Percentiles rank a stretch among this genome's conserved stretches.
Conservation (phyloP, 2,329 filamentous ascomycete species). For the Aureobasidium zeae region DNA sequence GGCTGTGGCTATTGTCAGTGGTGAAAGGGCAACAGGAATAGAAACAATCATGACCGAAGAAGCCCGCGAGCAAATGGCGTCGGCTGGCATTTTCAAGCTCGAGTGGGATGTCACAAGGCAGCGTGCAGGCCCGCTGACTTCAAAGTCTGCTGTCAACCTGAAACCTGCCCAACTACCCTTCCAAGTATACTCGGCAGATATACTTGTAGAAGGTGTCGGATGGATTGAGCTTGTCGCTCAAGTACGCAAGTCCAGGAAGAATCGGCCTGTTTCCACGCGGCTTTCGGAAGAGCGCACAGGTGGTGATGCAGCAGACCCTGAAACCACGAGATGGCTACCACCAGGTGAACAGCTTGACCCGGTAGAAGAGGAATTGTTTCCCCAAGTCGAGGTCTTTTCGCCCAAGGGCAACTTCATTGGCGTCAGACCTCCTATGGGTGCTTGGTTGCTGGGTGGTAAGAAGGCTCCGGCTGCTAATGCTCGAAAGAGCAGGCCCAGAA, state of each 20-base stretch:
- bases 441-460: conserved; percentile 52
- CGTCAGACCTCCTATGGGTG: conserved; percentile 58
- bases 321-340: conserved; percentile 4
- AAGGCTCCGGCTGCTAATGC: conserved; percentile 43
- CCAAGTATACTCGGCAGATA: conserved; percentile 67
- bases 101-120: conserved; percentile 74
- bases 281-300: neutral
- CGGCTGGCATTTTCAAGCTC: conserved; percentile 67
- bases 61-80: conserved; percentile 30
- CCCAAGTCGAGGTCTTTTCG: conserved; percentile 72
- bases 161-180: conserved; percentile 66
- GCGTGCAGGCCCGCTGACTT: conserved; percentile 64
- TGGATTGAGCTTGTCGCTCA: conserved; percentile 88
- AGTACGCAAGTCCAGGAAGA: conserved; percentile 44
- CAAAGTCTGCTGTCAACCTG: conserved; percentile 51
- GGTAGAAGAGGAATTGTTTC: conserved; percentile 39
- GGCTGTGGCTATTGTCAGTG: conserved; percentile 61
- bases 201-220: conserved; percentile 83
- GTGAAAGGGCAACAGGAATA: conserved; percentile 46
- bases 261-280: neutral
- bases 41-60: conserved; percentile 53
- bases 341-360: neutral
- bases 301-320: neutral
- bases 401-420: conserved; percentile 76
- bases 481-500: conserved; percentile 50